Evolutionary conservation across 2,329 filamentous ascomycete genomes (phyloP).

Genomic region (Fusarium luffae): DNA sequence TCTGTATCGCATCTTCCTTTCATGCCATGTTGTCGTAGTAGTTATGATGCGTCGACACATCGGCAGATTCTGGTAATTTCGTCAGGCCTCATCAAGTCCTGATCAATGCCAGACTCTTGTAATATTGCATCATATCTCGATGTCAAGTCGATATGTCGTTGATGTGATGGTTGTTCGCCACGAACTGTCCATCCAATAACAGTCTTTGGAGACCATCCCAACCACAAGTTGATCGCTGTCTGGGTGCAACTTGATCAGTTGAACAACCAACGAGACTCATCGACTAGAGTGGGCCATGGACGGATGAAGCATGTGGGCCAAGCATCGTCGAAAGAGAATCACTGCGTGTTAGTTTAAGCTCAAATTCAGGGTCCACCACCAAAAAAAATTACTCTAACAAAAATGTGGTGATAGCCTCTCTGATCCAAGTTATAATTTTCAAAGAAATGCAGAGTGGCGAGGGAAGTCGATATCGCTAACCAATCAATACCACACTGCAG

Average conservation of each 20-base stretch:
- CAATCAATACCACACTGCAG: constrained; percentile 15
- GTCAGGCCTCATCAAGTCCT: not conserved
- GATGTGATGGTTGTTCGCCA: constrained; percentile 11
- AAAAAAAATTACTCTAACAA: constrained; percentile 1
- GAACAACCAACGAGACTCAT: constrained; percentile 15
- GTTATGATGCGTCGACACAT: not conserved
- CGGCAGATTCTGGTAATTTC: not conserved
- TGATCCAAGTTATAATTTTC: not conserved
- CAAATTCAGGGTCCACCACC: constrained; percentile 23
- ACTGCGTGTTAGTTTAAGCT: constrained; percentile 24
- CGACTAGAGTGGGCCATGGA: constrained; percentile 16
- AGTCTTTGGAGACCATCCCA: not conserved
- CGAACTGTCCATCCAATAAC: constrained; percentile 2
- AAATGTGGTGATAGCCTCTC: constrained; percentile 24
- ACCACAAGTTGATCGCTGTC: not conserved
- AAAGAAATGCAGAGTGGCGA: constrained; percentile 13
- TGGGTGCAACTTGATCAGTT: not conserved
- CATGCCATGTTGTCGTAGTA: not conserved
- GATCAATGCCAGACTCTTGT: not conserved
- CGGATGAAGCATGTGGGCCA: constrained; percentile 36
- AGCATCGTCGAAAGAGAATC: not conserved
- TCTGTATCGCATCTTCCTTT: not conserved
- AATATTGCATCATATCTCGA: constrained; percentile 6
- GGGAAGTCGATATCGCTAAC: not conserved
- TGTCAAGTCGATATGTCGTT: constrained; percentile 2